Base-by-base conservation (phyloP, 2,329 filamentous ascomycete species). In the Hypoxylon sp. region DNA sequence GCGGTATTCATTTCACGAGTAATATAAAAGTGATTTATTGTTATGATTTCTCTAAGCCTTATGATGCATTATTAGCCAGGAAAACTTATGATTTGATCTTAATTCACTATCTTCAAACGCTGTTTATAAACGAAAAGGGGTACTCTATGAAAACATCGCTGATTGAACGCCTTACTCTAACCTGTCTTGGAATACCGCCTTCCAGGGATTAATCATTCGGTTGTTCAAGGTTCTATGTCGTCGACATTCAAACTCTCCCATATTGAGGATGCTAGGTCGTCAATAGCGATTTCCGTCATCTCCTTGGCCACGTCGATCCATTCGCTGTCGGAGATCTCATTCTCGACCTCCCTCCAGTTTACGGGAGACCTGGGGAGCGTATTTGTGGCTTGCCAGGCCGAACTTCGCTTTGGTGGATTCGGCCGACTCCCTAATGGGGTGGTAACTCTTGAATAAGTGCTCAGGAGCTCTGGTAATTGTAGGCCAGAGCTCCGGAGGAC, bases 261-360 rank as follows among this genome's bases (percentile, higher is more conserved):
- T 10, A 73, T 65, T 2, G 52, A 55, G 7, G 5, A 31, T 8
- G 48, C 32, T 2, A 70, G 47, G 8, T 70, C 67, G 1, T 74
- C 72, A 5, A 73, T 39, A 32, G 63, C 46, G 6, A 64, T 6
- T 1, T 66, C 61, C 4, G 37, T 3, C 6, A 65, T 42, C n/a
- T 72, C 69, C 21, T 63, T 32, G 24, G 42, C 51, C 13, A 74
- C 68, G 44, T 75, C 73, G 17, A 73, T 56, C 74, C 74, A 75
- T 21, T 74, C 63, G 50, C 52, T n/a, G 19, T 74, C 72, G 3
- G 54, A 50, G 27, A 44, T 44, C n/a, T 69, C 48, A 31, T 62
- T 60, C 32, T 55, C 44, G 0, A 68, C 47, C 2, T 67, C 55
- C 7, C 47, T 54, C 74, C 73, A 76, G 27, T 74, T 63, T 31